Conservation (phyloP, 2,329 filamentous ascomycete species). For the Zymoseptoria tritici region DNA sequence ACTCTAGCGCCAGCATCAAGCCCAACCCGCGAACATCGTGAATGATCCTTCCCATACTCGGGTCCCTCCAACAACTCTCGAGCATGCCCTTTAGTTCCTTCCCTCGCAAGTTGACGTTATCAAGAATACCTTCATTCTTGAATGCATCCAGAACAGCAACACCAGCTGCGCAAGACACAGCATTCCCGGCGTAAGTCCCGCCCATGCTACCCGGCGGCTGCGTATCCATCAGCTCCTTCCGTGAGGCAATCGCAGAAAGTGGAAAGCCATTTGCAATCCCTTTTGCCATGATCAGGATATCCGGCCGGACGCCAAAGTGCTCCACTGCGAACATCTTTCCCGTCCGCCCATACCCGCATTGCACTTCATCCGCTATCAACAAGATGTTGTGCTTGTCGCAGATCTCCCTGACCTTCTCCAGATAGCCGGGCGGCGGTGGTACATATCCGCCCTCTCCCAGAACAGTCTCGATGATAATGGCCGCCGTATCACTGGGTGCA, state of each 20-base stretch:
- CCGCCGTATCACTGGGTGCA: constrained; percentile 31
- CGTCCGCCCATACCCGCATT: constrained; percentile 38
- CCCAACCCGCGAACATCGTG: constrained; percentile 34
- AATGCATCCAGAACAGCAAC: constrained; percentile 32
- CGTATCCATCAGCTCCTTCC: constrained; percentile 33
- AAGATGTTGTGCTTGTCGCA: constrained; percentile 40
- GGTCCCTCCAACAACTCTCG: constrained; percentile 15
- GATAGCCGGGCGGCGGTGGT: constrained; percentile 26
- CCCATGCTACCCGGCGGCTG: constrained; percentile 34
- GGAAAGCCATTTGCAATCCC: constrained; percentile 23
- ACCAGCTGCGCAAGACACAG: constrained; percentile 32
- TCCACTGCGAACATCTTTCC: constrained; percentile 40
- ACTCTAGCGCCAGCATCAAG: constrained; percentile 35
- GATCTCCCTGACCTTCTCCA: constrained; percentile 34
- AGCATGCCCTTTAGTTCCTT: constrained; percentile 24
- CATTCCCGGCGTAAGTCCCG: constrained; percentile 34
- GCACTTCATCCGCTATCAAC: constrained; percentile 38
- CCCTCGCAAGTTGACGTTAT: constrained; percentile 31
- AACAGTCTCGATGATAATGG: constrained; percentile 32
- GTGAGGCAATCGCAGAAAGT: constrained; percentile 19
- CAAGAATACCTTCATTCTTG: constrained; percentile 31
- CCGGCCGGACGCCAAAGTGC: constrained; percentile 37
- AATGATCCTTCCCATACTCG: constrained; percentile 27
- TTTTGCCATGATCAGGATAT: constrained; percentile 37
- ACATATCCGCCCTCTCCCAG: constrained; percentile 34